Base-by-base conservation (phyloP, 345 rosid species). In the Salix viminalis region DNA sequence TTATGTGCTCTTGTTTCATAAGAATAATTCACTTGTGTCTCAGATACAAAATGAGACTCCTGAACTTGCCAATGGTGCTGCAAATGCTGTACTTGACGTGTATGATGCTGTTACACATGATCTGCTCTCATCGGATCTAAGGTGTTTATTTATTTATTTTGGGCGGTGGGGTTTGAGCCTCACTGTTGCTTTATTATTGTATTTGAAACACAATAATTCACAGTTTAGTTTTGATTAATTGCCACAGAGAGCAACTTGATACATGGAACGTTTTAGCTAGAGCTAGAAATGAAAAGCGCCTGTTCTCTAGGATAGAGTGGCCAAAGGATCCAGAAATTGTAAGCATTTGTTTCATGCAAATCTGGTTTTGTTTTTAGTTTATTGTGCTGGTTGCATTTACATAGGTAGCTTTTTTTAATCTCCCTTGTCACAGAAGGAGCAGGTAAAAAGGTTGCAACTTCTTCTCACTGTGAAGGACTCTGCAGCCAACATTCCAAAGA, bases 381-480 rank as follows among this genome's bases (percentile, higher is more conserved):
- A 7, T 65, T 72, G 70, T 80, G 65, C 44, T 60, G 50, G 82
- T 70, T 76, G 67, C 73, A 81, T 77, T 37, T 80, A 64, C 71
- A 19, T 46, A 12, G 39, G 54, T 15, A 54, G 3, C 61, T 62
- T 36, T 67, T 60, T 75, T 44, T 14, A 12, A 3, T 77, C 37
- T 85, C 73, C 82, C 70, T 82, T 65, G 69, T 65, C 78, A 56
- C 92, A 96, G 99, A 87, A 85, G 80, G 98, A 96, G 82, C 99
- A 89, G 87, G 96, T 91, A 83, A 96, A 96, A 86, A 87, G 98
- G 73, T 82, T 96, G 80, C 94, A 92, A 75, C 98, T 96, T 82
- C 99, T 96, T 84, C 94, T 96, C 66, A 91, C 96, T 44, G 99
- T 96, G 72, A 96, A 93, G 85, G 99, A 96, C 80, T 83, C 96